Base-by-base conservation (phyloP, 2,329 filamentous ascomycete species). In the Hypoxylon rubiginosum region DNA sequence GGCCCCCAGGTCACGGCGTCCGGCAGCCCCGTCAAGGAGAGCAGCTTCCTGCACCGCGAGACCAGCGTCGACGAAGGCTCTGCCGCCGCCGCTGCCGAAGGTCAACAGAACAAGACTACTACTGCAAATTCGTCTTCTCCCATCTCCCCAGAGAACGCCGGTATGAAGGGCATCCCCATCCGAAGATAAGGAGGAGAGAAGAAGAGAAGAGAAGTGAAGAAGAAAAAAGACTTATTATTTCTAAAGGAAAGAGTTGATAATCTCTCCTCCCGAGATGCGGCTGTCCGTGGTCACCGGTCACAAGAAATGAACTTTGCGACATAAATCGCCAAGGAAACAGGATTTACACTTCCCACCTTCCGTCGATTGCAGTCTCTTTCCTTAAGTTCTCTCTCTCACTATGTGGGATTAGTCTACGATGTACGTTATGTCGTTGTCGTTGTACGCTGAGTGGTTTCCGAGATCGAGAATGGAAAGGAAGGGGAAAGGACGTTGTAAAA, bases 1-100 rank as follows among this genome's bases (percentile, higher is more conserved):
- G 75, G 74, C 71, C 66, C 58, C 36, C 66, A 66, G 36, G 66
- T 64, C 28, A 73, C 79, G 68, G 77, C 79, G 71, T 86, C 88
- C 67, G 90, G 92, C 68, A 96, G 92, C 78, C 94, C 95, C 1
- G 88, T 96, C 74, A 97, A 97, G 83, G 95, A 97, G 83, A 90
- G 89, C 79, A 97, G 92, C 82, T 93, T 93, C 78, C 83, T 97
- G 77, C 90, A 97, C 78, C 88, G 92, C 69, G 92, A 94, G 81
- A 93, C 92, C 6, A 97, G 90, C 76, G 88, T 81, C 57, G 89
- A 92, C 62, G 83, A 89, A 34, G 17, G 57, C 61, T 69, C 74
- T 21, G 71, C 74, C 41, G 70, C 65, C 6, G 55, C 53, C 24
- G 62, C 82, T 64, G 75, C 32, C 9, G 64, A 75, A 43, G 81